Evolutionary conservation across 2,329 filamentous ascomycete species (phyloP).

Genomic region (Diaporthe sp.): DNA sequence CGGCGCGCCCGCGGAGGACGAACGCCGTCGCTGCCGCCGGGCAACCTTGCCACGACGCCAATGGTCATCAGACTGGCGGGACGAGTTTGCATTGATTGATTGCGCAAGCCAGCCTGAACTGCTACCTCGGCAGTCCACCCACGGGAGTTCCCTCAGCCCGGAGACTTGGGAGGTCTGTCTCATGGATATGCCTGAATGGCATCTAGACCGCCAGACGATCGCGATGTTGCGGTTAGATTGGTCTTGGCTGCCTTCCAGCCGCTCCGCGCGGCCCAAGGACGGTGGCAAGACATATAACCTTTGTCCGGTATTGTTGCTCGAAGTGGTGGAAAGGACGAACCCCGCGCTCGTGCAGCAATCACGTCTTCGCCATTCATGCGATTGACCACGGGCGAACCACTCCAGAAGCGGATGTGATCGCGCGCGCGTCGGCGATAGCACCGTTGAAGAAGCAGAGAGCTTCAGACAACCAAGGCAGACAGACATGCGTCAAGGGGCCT

Average conservation of each 20-base stretch:
- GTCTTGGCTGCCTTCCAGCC: conserved; percentile 9
- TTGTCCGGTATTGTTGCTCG: conserved; percentile 18
- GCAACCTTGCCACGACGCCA: conserved; percentile 2
- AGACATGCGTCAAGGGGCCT: conserved; percentile 1
- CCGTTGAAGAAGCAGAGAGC: not conserved
- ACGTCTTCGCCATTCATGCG: conserved; percentile 14
- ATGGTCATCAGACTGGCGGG: conserved; percentile 5
- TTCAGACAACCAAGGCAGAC: not conserved
- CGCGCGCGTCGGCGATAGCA: not conserved
- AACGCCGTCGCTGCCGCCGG: not conserved
- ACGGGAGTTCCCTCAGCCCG: conserved; percentile 14
- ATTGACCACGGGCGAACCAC: not conserved
- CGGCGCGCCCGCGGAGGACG: not conserved
- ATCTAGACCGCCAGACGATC: conserved; percentile 3
- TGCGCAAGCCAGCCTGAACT: not conserved
- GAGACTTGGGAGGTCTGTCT: not conserved
- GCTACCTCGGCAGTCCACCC: not conserved
- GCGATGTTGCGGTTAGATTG: conserved; percentile 8
- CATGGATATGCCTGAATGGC: conserved; percentile 17
- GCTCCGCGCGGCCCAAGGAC: not conserved
- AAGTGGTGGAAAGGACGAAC: conserved; percentile 22
- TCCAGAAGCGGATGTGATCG: conserved; percentile 14
- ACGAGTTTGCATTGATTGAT: not conserved
- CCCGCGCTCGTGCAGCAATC: conserved; percentile 13
- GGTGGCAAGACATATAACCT: not conserved